phyloP scores from a whole-genome alignment of 805 yeast species.

The Tetrapisispora arboricola region DNA sequence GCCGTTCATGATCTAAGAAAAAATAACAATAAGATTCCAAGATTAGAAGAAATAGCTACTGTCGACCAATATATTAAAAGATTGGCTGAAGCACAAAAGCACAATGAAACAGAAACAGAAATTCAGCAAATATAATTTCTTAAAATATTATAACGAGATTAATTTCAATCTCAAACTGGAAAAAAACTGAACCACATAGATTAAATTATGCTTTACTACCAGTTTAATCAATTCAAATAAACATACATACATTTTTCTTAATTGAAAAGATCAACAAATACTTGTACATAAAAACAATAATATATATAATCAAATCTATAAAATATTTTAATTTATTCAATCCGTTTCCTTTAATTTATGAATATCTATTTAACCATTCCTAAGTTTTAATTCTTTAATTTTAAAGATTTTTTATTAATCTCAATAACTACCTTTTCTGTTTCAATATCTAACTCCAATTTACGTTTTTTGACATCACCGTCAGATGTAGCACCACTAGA shows the following conservation, averaged over 20 bases:
- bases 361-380: not conserved
- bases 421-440: not conserved
- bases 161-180: too few species aligned
- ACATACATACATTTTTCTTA: too few species aligned
- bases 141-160: not conserved
- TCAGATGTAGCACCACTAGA: constrained; percentile 51
- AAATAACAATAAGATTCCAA: constrained; percentile 24
- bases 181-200: too few species aligned
- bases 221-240: too few species aligned
- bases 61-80: constrained; percentile 25
- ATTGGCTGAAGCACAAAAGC: constrained; percentile 14
- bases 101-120: not conserved
- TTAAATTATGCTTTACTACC: too few species aligned
- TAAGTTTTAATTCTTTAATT: not conserved
- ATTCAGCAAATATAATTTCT: not conserved
- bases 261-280: not conserved
- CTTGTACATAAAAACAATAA: not conserved
- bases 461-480: constrained; percentile 19
- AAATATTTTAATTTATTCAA: not conserved
- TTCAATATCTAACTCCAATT: constrained; percentile 5
- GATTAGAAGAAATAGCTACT: constrained; percentile 30
- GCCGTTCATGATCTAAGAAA: constrained; percentile 40
- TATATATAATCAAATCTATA: not conserved
- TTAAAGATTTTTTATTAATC: not conserved
- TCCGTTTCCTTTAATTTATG: too few species aligned